Evolutionary conservation across 345 rosid species (phyloP).

Genomic region (Dipteronia dyeriana): DNA sequence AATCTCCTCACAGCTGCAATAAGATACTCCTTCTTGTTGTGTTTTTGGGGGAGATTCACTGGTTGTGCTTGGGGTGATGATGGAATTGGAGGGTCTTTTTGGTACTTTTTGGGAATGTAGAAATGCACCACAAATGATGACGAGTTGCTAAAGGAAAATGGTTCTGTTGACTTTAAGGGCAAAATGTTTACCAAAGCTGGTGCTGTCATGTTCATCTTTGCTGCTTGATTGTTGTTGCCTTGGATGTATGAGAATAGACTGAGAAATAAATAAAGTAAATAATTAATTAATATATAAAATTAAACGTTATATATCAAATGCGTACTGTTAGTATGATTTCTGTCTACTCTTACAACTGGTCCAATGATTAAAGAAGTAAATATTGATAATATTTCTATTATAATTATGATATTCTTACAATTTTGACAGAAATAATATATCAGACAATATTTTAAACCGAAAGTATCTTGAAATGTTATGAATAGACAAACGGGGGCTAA

Average conservation of each 20-base stretch:
- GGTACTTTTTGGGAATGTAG: conserved; percentile 23
- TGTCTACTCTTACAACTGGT: background rate
- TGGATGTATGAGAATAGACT: conserved; percentile 24
- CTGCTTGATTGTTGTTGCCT: conserved; percentile 32
- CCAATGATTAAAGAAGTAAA: background rate
- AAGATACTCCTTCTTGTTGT: too few species aligned
- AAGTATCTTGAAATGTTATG: too few species aligned
- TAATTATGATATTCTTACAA: too few species aligned
- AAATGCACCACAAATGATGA: conserved; percentile 27
- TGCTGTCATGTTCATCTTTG: conserved; percentile 30
- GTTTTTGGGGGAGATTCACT: too few species aligned
- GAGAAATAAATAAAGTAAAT: background rate
- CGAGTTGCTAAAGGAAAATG: conserved; percentile 3
- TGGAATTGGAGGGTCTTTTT: conserved; percentile 10
- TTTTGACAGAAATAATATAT: too few species aligned
- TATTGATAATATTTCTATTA: too few species aligned
- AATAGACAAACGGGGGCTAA: too few species aligned
- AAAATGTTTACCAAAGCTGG: conserved; percentile 28
- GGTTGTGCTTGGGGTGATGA: background rate
- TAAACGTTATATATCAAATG: too few species aligned
- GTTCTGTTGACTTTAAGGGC: conserved; percentile 5
- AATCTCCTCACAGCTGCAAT: conserved; percentile 32
- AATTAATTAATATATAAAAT: too few species aligned
- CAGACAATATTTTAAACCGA: too few species aligned
- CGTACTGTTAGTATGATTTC: too few species aligned